Conservation (phyloP, 805 yeast genomes). For the Candida methanosorbosa region DNA sequence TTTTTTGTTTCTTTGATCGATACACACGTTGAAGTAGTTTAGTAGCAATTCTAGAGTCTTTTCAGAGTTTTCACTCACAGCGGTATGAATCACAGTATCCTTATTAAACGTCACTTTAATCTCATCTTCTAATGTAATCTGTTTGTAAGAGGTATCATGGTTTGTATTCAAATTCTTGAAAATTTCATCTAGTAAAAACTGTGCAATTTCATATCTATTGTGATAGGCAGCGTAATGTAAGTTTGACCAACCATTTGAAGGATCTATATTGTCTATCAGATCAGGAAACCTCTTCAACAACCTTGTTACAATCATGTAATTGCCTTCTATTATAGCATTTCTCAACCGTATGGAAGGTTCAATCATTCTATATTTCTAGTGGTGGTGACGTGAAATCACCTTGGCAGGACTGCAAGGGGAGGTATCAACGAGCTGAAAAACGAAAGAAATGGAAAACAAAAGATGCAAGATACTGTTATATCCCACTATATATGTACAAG, state of each 20-base stretch:
- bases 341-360: conserved; percentile 64
- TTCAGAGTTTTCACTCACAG: conserved; percentile 43
- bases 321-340: conserved; percentile 55
- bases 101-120: conserved; percentile 39
- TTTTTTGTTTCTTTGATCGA: conserved; percentile 36
- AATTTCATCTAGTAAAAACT: conserved; percentile 13
- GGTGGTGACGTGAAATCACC: no score
- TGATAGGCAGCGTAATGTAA: conserved; percentile 73
- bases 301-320: conserved; percentile 53
- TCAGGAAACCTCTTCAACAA: conserved; percentile 63
- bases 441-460: no score
- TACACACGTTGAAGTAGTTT: conserved; percentile 43
- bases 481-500: no score
- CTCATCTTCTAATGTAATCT: conserved; percentile 25
- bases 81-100: conserved; percentile 64
- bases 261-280: conserved; percentile 58
- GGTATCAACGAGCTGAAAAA: no score
- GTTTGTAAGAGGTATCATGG: conserved; percentile 11
- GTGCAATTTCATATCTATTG: conserved; percentile 56
- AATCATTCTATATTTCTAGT: no score
- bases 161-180: background rate
- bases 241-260: conserved; percentile 73
- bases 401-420: no score
- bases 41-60: conserved; percentile 68
- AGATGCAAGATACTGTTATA: no score